phyloP scores from a whole-genome alignment of 495 filamentous ascomycete species.

The Neurospora sp. region DNA sequence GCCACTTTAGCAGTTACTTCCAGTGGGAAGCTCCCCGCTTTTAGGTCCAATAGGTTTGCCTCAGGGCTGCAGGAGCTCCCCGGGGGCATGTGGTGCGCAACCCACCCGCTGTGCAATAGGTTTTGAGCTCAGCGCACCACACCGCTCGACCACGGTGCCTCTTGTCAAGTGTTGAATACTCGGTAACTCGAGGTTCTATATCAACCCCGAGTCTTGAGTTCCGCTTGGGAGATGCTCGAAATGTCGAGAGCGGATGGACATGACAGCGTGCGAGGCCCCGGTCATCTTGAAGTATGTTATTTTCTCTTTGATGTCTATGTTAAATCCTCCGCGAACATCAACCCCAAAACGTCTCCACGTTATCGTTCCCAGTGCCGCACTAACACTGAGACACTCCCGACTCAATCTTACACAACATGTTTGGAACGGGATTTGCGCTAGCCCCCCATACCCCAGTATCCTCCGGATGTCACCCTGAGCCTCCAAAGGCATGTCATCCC shows the following conservation, averaged over 20 bases:
- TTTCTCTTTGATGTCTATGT: background rate
- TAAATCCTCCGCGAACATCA: background rate
- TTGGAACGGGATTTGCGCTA: background rate
- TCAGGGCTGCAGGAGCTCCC: too few relatives aligned
- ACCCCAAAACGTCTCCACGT: background rate
- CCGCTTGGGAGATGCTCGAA: too few relatives aligned
- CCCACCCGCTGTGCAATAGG: too few relatives aligned
- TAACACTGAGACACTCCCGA: background rate
- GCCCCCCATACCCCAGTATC: background rate
- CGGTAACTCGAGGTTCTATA: background rate
- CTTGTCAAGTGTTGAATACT: too few relatives aligned
- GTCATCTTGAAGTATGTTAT: background rate
- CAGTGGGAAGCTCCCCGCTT: too few relatives aligned
- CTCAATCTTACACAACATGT: too few relatives aligned
- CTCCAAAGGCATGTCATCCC: background rate
- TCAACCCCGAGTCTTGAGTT: too few relatives aligned
- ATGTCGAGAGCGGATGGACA: background rate
- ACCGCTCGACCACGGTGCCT: too few relatives aligned
- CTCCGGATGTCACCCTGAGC: background rate
- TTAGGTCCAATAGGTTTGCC: too few relatives aligned
- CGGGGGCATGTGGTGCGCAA: too few relatives aligned
- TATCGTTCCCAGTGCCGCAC: background rate
- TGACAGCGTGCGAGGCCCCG: background rate
- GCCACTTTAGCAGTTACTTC: background rate
- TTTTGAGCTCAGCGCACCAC: too few relatives aligned